Conservation (phyloP, 371 early-diverging fungal species). For the Mucor sp. region DNA sequence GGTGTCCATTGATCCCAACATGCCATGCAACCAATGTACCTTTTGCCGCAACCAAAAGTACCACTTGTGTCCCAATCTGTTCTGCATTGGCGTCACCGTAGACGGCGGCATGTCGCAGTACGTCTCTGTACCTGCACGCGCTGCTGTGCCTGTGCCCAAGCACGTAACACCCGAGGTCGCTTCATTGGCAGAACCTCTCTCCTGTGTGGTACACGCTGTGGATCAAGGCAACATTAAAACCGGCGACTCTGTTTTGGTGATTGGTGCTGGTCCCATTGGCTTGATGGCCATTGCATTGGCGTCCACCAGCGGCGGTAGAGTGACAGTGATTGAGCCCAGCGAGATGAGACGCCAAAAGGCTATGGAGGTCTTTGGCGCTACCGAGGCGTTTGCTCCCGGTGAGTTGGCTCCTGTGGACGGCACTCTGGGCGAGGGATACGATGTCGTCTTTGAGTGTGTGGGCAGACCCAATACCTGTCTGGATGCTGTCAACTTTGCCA, state of each 20-base stretch:
- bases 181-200: conserved; percentile 59
- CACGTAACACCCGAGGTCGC: conserved; percentile 50
- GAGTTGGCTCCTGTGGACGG: conserved; percentile 43
- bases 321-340: conserved; percentile 53
- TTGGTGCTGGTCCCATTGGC: conserved; percentile 63
- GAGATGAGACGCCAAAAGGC: conserved; percentile 48
- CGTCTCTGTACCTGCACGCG: conserved; percentile 48
- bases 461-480: conserved; percentile 53
- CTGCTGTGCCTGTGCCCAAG: conserved; percentile 41
- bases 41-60: conserved; percentile 56
- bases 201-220: conserved; percentile 60
- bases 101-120: conserved; percentile 64
- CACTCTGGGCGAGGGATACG: conserved; percentile 47
- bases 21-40: conserved; percentile 53
- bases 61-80: conserved; percentile 50
- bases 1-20: conserved; percentile 58
- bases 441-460: conserved; percentile 62
- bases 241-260: conserved; percentile 47
- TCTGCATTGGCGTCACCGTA: conserved; percentile 54
- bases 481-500: conserved; percentile 48
- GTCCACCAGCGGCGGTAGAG: conserved; percentile 43
- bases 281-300: conserved; percentile 52
- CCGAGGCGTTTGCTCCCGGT: conserved; percentile 32
- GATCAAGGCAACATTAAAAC: conserved; percentile 52
- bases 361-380: conserved; percentile 39